These are phyloP conservation scores for Funneliformis geosporum DNA, from an alignment of 192 early-diverging fungal genomes.

Conservation along the genomic window DNA sequence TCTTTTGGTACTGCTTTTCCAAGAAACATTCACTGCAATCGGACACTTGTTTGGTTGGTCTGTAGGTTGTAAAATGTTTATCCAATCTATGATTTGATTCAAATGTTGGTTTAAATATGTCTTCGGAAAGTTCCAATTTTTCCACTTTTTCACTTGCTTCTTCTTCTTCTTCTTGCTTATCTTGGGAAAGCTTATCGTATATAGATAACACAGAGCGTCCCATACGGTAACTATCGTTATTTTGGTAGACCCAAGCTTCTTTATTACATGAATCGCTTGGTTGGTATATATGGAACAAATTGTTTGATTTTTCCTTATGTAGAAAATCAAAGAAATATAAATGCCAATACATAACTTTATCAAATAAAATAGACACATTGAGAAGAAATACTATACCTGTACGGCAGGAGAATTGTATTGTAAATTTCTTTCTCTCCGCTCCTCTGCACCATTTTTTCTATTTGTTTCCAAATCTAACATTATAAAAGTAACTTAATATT, in stretches of 20 bases:
- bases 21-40: too few species aligned
- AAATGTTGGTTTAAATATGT: too few species aligned
- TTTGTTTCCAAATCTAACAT: neutral
- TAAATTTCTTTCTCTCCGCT: neutral
- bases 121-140: too few species aligned
- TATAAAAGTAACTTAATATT: too few species aligned
- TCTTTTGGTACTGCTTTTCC: too few species aligned
- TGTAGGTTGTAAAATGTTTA: too few species aligned
- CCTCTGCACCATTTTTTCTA: neutral
- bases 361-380: neutral
- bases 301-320: neutral
- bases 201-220: neutral
- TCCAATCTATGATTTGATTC: too few species aligned
- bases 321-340: neutral
- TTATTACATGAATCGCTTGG: neutral
- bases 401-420: neutral
- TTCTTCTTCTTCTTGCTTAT: neutral
- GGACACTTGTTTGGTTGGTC: too few species aligned
- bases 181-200: neutral
- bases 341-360: neutral
- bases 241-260: neutral
- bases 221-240: neutral
- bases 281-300: neutral
- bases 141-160: neutral
- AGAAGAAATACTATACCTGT: slow-evolving; percentile 2